Percentiles rank a stretch among this genome's conserved stretches.
Conservation (phyloP, 139 green algal species). For the Micractinium conductrix region DNA sequence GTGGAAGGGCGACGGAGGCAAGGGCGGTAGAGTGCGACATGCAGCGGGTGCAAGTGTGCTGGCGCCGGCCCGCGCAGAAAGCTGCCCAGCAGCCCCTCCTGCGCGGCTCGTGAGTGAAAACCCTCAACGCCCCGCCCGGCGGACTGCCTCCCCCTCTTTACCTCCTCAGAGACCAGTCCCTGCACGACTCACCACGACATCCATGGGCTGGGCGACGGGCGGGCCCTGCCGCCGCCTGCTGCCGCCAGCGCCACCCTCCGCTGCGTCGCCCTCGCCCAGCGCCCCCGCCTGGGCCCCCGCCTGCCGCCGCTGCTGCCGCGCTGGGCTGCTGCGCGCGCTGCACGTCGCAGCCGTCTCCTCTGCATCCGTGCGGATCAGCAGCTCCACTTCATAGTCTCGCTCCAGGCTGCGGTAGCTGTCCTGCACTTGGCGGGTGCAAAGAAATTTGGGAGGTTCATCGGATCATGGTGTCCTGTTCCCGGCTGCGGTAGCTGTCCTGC, state of each 20-base stretch:
- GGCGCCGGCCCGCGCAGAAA: not conserved
- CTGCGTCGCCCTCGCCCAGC: not conserved
- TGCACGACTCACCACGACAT: not conserved
- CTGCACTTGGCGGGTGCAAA: not conserved
- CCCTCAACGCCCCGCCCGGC: too few relatives aligned
- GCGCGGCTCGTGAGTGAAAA: not conserved
- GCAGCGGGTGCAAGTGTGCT: not conserved
- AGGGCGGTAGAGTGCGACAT: not conserved
- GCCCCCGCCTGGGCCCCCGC: not conserved
- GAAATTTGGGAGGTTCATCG: too few relatives aligned
- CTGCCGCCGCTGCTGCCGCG: not conserved
- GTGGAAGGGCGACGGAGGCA: not conserved
- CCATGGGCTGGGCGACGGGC: not conserved
- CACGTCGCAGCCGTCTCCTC: not conserved
- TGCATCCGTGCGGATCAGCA: constrained; percentile 13
- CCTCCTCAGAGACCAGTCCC: not conserved
- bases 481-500: not conserved
- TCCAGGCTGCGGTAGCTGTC: constrained; percentile 6
- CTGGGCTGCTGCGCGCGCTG: not conserved
- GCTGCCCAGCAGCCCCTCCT: not conserved
- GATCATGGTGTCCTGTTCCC: constrained; percentile 25
- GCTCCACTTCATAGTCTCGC: constrained; percentile 28
- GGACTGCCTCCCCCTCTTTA: too few relatives aligned
- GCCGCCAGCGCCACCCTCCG: not conserved
- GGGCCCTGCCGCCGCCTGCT: not conserved